These are phyloP conservation scores for Ascochyta lentis DNA, from an alignment of 2,329 filamentous ascomycete genomes.

Conservation along the genomic window DNA sequence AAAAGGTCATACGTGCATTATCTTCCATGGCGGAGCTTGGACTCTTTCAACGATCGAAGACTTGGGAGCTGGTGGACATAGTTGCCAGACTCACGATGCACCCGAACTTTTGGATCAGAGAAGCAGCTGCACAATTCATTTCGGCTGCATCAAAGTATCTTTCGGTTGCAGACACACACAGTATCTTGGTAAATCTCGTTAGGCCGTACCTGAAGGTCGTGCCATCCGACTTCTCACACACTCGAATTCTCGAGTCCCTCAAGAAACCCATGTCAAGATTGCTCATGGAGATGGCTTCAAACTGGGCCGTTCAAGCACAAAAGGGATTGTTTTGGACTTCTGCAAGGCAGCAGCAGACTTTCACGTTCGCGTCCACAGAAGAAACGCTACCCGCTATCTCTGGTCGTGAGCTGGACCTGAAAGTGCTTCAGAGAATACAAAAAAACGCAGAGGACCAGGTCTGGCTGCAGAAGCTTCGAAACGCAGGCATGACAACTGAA, in stretches of 20 bases:
- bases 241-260: constrained; percentile 78
- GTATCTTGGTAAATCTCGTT: constrained; percentile 81
- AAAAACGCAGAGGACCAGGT: constrained; percentile 94
- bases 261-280: constrained; percentile 80
- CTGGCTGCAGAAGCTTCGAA: constrained; percentile 85
- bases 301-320: constrained; percentile 84
- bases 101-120: constrained; percentile 93
- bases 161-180: constrained; percentile 80
- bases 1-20: constrained; percentile 85
- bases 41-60: constrained; percentile 80
- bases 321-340: constrained; percentile 88
- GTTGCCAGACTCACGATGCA: constrained; percentile 88
- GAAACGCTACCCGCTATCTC: constrained; percentile 61
- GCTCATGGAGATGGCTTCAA: constrained; percentile 83
- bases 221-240: constrained; percentile 72
- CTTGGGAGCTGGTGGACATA: constrained; percentile 86
- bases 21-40: constrained; percentile 88
- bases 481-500: constrained; percentile 79
- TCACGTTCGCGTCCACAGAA: constrained; percentile 69
- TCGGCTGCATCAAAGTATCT: constrained; percentile 77
- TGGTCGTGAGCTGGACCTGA: constrained; percentile 62
- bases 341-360: constrained; percentile 71
- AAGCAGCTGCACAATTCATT: constrained; percentile 85
- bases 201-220: constrained; percentile 80
- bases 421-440: constrained; percentile 66